These are phyloP conservation scores for Halteria grandinella DNA, from an alignment of 73 alveolate genomes.

Conservation along the genomic window DNA sequence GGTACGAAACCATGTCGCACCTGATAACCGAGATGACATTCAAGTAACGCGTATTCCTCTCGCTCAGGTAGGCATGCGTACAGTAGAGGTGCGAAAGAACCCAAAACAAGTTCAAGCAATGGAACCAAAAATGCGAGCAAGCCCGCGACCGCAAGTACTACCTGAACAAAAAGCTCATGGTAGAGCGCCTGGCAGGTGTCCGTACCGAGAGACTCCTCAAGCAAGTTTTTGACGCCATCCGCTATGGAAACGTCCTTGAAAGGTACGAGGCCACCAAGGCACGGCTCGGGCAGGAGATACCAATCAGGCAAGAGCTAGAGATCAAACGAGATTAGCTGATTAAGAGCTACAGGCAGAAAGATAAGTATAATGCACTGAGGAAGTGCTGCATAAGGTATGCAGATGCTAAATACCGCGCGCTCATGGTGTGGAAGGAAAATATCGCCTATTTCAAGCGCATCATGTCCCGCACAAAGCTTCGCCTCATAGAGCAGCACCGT, in stretches of 20 bases:
- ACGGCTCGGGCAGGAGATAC: slow-evolving; percentile 32
- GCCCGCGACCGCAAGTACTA: slow-evolving; percentile 52
- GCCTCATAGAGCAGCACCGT: slow-evolving; percentile 47
- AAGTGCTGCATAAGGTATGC: slow-evolving; percentile 19
- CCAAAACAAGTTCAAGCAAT: slow-evolving; percentile 42
- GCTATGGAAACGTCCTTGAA: slow-evolving; percentile 35
- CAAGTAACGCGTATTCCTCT: slow-evolving; percentile 60
- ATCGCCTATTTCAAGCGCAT: slow-evolving; percentile 30
- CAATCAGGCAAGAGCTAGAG: slow-evolving; percentile 58
- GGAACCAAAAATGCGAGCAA: slow-evolving; percentile 64
- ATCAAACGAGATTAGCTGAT: slow-evolving; percentile 12
- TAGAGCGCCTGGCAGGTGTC: slow-evolving; percentile 4
- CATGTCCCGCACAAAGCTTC: slow-evolving; percentile 42
- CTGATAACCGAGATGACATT: slow-evolving; percentile 31
- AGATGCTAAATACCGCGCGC: slow-evolving; percentile 56
- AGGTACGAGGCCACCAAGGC: slow-evolving; percentile 34
- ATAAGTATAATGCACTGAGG: slow-evolving; percentile 40
- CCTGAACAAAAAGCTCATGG: slow-evolving; percentile 37
- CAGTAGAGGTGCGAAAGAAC: slow-evolving; percentile 30
- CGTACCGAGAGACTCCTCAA: slow-evolving; percentile 48
- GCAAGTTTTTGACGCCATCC: slow-evolving; percentile 62
- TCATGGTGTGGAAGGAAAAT: slow-evolving; percentile 53
- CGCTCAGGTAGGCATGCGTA: slow-evolving; percentile 40
- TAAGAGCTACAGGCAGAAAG: slow-evolving; percentile 2
- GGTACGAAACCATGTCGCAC: slow-evolving; percentile 35